Evolutionary conservation across 805 yeast species (phyloP).

Genomic region (Maudiozyma turicensis): DNA sequence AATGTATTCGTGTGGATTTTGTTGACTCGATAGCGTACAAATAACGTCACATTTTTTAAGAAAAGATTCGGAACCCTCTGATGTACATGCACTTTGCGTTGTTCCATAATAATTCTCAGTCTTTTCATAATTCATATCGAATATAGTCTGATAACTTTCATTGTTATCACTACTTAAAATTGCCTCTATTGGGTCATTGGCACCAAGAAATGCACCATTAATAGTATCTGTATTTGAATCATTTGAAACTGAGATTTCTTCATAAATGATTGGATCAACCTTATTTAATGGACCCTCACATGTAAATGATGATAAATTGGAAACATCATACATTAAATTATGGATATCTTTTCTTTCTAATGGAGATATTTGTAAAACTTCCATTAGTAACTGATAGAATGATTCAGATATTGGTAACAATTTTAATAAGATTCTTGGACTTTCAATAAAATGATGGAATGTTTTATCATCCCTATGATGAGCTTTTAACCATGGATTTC

Average conservation of each 20-base stretch:
- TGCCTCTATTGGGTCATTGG: background rate
- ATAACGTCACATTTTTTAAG: background rate
- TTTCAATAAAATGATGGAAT: slow-evolving; percentile 51
- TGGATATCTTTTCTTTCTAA: slow-evolving; percentile 23
- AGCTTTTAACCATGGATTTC: slow-evolving; percentile 89
- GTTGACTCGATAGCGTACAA: background rate
- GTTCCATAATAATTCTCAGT: background rate
- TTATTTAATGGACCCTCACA: slow-evolving; percentile 20
- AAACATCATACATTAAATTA: slow-evolving; percentile 16
- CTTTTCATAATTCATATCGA: background rate
- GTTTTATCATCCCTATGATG: slow-evolving; percentile 50
- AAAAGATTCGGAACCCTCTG: background rate
- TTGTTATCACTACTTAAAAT: background rate
- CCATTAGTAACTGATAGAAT: slow-evolving; percentile 41
- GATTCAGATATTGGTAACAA: slow-evolving; percentile 68
- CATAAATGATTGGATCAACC: slow-evolving; percentile 9
- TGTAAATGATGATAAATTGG: slow-evolving; percentile 20
- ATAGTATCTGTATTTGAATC: background rate
- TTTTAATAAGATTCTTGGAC: slow-evolving; percentile 44
- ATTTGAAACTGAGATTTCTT: too few relatives aligned
- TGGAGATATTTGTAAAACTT: slow-evolving; percentile 28
- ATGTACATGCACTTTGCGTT: background rate
- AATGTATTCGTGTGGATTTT: background rate
- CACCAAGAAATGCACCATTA: background rate
- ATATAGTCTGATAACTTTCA: background rate